phyloP scores from a whole-genome alignment of 225 moss, liverwort and hornwort species.

The Marchantia polymorpha region DNA sequence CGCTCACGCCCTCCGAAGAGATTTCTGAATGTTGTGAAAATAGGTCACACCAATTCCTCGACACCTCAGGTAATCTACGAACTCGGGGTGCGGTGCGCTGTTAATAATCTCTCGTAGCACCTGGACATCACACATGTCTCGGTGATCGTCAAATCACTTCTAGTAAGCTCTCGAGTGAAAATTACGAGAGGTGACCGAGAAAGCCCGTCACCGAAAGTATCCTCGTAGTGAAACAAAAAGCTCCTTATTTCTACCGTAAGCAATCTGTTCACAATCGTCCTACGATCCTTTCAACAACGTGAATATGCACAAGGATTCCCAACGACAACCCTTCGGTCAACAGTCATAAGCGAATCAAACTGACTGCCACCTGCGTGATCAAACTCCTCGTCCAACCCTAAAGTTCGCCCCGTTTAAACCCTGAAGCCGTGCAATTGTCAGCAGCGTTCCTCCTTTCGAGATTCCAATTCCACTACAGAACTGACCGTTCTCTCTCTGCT shows the following conservation, averaged over 20 bases:
- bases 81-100: neutral
- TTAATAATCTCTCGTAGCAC: neutral
- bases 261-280: neutral
- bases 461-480: neutral
- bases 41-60: no score
- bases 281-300: neutral
- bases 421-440: neutral
- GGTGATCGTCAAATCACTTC: neutral
- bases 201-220: neutral
- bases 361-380: neutral
- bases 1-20: neutral
- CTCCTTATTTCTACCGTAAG: neutral
- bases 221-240: neutral
- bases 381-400: neutral
- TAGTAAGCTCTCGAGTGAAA: neutral
- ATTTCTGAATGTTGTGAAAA: neutral
- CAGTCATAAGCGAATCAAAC: neutral
- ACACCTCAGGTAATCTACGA: neutral
- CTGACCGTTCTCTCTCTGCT: neutral
- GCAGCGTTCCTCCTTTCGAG: no score
- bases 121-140: neutral
- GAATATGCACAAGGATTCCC: neutral
- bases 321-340: neutral
- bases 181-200: neutral
- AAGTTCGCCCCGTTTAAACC: neutral